Base-by-base conservation (phyloP, 176 grass and related monocot genomes). In the Aegilops umbellulata region DNA sequence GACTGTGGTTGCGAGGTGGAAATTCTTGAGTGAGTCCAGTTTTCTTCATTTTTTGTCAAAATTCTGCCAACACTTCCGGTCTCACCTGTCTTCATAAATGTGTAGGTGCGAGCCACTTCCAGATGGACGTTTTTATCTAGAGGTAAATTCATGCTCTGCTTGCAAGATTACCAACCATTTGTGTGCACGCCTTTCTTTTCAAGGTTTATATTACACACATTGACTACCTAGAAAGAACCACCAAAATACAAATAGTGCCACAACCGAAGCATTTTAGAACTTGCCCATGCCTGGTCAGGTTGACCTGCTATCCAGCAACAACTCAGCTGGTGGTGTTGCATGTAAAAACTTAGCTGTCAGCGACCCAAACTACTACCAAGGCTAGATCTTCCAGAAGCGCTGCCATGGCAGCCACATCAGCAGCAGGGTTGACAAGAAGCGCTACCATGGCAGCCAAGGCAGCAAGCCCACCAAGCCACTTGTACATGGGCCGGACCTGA, bases 1-100 rank as follows among this genome's bases (percentile, higher is more conserved):
- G 92, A 99, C 65, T 92, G 90, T 93, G 97, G 90, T 15, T 99
- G 94, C 90, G 97, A 96, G 91, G 97, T 99, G 69, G 97, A 99
- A 93, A 94, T 99, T 94, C 81, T 94, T 24, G 97, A 96, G 97
- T 99, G 82, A 95, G 93, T 92, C 49, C 79, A 42, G 23, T 29
- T 47, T 67, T 87, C 4, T 61, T 85, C 80, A 80, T 88, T 88
- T 74, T 6, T 72, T 60, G 81, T 44, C 30, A 22, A 83, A 69
- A 69, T 77, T 25, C 30, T 78, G 24, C 68, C 27, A 82, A 44
- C 80, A 79, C 32, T 46, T 91, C 44, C 17, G 63, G 24, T 72
- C 74, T 91, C 67, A 84, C 65, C n/a, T 72, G 57, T 66, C 47
- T 55, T 75, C 69, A 77, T 86, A 78, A 82, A 84, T 78, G 53